These are phyloP conservation scores for Baorangia bicolor DNA, from an alignment of 768 basidiomycete species.

Conservation along the genomic window DNA sequence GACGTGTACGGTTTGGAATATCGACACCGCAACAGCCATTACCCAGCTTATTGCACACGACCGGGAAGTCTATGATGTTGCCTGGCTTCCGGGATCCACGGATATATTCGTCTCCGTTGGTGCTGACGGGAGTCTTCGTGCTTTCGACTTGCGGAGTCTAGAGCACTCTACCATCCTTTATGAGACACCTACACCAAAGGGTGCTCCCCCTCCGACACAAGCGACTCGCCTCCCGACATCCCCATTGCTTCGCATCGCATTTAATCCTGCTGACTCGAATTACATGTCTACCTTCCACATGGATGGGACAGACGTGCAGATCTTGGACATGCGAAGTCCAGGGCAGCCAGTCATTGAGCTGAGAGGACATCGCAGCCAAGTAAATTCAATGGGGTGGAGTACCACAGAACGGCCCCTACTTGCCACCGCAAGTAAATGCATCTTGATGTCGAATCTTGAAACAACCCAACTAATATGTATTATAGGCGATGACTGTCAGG, in stretches of 20 bases:
- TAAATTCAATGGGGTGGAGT: conserved; percentile 92
- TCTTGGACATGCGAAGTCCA: conserved; percentile 95
- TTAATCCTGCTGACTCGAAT: conserved; percentile 89
- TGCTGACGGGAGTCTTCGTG: conserved; percentile 93
- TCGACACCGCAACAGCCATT: conserved; percentile 88
- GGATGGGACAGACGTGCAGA: conserved; percentile 86
- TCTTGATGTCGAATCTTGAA: neutral
- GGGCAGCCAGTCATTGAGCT: conserved; percentile 94
- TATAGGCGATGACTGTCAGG: conserved; percentile 88
- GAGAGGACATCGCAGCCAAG: conserved; percentile 73
- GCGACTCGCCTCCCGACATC: conserved; percentile 72
- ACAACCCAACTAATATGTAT: neutral
- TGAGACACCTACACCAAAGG: conserved; percentile 84
- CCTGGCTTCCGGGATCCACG: conserved; percentile 95
- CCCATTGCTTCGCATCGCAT: conserved; percentile 82
- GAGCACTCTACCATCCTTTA: conserved; percentile 99
- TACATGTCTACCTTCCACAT: conserved; percentile 98
- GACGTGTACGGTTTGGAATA: conserved; percentile 99
- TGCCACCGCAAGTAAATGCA: conserved; percentile 77
- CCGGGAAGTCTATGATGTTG: conserved; percentile 94
- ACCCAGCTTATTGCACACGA: conserved; percentile 98
- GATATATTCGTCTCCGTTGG: conserved; percentile 99
- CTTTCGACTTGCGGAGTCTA: conserved; percentile 93
- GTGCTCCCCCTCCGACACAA: conserved; percentile 56
- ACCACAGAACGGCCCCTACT: conserved; percentile 78